Evolutionary conservation across 805 yeast genomes (phyloP).

Genomic region (Zygosaccharomyces rouxii): DNA sequence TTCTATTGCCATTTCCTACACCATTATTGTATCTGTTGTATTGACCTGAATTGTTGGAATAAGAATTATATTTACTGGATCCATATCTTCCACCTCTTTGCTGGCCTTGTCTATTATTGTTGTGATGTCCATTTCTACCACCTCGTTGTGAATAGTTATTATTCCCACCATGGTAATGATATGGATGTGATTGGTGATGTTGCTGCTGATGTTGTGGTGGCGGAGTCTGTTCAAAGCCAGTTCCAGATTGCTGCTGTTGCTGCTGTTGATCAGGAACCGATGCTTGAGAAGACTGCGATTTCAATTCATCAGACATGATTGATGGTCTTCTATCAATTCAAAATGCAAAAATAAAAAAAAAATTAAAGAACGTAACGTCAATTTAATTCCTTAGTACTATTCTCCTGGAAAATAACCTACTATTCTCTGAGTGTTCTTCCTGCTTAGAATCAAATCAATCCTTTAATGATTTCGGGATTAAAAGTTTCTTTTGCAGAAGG

Average conservation of each 20-base stretch:
- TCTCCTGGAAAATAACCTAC: background rate
- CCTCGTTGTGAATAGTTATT: constrained; percentile 13
- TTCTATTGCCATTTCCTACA: constrained; percentile 10
- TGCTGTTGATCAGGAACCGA: constrained; percentile 9
- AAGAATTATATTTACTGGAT: constrained; percentile 12
- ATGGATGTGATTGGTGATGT: constrained; percentile 8
- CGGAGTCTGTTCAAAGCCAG: background rate
- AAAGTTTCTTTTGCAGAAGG: background rate
- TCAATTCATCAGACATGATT: constrained; percentile 14
- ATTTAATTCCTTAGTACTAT: background rate
- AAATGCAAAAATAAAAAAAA: background rate
- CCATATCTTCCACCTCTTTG: constrained; percentile 15
- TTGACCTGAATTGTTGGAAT: constrained; percentile 9
- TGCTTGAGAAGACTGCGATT: constrained; percentile 9
- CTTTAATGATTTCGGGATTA: background rate
- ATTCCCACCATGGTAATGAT: constrained; percentile 5
- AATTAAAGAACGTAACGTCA: background rate
- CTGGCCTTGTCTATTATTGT: constrained; percentile 11
- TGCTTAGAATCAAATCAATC: background rate
- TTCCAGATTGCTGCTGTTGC: constrained; percentile 2
- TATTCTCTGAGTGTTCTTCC: background rate
- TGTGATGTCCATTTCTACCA: constrained; percentile 9
- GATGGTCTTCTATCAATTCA: constrained; percentile 4
- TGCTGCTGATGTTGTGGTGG: constrained; percentile 3
- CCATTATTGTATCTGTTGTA: constrained; percentile 15